Evolutionary conservation across 2,329 filamentous ascomycete species (phyloP).

Genomic region (Calonectria montana): DNA sequence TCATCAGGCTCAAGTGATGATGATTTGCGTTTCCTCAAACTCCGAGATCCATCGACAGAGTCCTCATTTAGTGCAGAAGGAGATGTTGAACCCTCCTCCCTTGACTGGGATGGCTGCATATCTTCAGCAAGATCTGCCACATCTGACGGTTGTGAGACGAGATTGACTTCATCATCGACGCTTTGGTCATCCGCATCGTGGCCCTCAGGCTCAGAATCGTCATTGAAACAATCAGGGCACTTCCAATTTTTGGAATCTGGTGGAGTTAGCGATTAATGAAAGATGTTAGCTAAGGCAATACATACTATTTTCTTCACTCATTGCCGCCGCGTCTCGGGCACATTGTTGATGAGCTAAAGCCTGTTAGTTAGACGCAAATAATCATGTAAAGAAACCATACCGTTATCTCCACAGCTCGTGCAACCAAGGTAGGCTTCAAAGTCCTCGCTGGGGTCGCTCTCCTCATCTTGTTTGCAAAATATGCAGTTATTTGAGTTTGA

Average conservation of each 20-base stretch:
- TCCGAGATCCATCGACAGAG: constrained; percentile 71
- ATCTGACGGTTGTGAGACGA: constrained; percentile 43
- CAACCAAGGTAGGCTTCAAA: constrained; percentile 85
- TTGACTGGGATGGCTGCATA: constrained; percentile 5
- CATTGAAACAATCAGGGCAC: constrained; percentile 61
- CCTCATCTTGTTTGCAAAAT: constrained; percentile 86
- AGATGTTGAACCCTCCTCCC: constrained; percentile 23
- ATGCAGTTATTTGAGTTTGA: constrained; percentile 61
- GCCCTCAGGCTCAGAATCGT: constrained; percentile 46
- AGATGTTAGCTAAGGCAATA: background rate
- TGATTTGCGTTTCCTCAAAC: constrained; percentile 86
- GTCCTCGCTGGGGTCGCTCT: constrained; percentile 83
- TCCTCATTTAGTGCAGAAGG: constrained; percentile 29
- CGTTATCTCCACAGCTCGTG: constrained; percentile 81
- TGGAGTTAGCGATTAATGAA: constrained; percentile 19
- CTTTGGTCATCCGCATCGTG: constrained; percentile 39
- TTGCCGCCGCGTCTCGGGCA: constrained; percentile 72
- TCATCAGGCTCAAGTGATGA: constrained; percentile 76
- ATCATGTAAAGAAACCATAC: constrained; percentile 64
- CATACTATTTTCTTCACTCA: constrained; percentile 50
- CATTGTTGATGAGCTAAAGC: constrained; percentile 89
- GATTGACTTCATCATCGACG: constrained; percentile 26
- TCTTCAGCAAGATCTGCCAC: constrained; percentile 29
- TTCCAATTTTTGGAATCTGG: constrained; percentile 60
- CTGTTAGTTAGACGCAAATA: constrained; percentile 49